Evolutionary conservation across 73 alveolate species (phyloP).

Genomic region (Symbiodinium natans): DNA sequence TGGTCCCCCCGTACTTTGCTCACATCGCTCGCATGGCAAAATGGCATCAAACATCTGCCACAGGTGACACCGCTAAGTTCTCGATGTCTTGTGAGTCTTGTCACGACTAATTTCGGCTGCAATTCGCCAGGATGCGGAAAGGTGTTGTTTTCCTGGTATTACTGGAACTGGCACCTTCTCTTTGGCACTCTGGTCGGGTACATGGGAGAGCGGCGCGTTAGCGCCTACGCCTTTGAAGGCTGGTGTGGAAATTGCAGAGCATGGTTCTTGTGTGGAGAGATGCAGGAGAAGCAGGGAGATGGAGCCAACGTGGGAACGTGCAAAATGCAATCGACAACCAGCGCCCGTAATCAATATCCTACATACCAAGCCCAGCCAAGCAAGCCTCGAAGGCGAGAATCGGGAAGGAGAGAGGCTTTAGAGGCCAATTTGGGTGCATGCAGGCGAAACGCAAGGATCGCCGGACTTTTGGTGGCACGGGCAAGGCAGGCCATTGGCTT

Average conservation of each 20-base stretch:
- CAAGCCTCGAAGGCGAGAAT: too few species aligned
- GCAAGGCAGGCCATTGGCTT: constrained; percentile 3
- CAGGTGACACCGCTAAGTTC: neutral
- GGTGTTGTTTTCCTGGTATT: neutral
- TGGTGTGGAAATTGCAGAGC: neutral
- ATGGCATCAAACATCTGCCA: neutral
- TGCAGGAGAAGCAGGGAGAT: neutral
- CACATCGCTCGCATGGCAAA: constrained; percentile 14
- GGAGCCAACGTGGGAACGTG: too few species aligned
- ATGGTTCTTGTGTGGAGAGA: neutral
- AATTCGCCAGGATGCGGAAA: neutral
- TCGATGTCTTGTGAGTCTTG: neutral
- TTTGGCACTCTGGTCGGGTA: neutral
- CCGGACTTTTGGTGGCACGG: constrained; percentile 1
- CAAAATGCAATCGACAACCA: too few species aligned
- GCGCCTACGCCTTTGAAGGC: neutral
- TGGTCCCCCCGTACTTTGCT: neutral
- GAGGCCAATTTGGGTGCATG: too few species aligned
- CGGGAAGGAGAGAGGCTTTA: too few species aligned
- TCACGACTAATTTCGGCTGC: neutral
- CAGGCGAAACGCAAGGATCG: neutral
- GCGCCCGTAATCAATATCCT: too few species aligned
- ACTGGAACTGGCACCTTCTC: neutral
- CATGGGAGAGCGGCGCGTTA: neutral
- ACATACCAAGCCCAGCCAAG: too few species aligned